These are phyloP conservation scores for Xanthoparmelia taractica DNA, from an alignment of 495 filamentous ascomycete genomes.

Conservation along the genomic window DNA sequence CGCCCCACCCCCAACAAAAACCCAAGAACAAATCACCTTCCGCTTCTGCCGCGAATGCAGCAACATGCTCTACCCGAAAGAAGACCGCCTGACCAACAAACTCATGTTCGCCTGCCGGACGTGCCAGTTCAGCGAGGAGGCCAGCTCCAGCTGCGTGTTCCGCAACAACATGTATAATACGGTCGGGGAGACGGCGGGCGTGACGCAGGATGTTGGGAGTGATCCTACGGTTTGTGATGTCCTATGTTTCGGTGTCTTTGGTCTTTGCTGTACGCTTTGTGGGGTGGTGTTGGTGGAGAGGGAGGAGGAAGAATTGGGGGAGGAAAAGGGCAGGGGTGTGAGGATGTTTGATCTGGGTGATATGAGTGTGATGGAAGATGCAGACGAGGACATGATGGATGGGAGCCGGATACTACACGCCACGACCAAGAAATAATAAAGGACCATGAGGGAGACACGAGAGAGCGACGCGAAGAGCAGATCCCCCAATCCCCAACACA, in stretches of 20 bases:
- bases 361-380: slow-evolving; percentile 22
- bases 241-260: slow-evolving; percentile 26
- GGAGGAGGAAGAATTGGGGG: slow-evolving; percentile 31
- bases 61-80: slow-evolving; percentile 96
- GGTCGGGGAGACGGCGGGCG: slow-evolving; percentile 90
- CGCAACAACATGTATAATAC: slow-evolving; percentile 83
- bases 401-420: background rate
- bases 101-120: slow-evolving; percentile 80
- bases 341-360: background rate
- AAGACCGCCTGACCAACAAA: slow-evolving; percentile 59
- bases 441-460: background rate
- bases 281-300: slow-evolving; percentile 33
- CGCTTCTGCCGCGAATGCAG: slow-evolving; percentile 97
- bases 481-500: background rate
- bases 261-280: slow-evolving; percentile 42
- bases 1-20: slow-evolving; percentile 36
- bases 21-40: slow-evolving; percentile 76
- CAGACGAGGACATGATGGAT: slow-evolving; percentile 9
- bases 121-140: slow-evolving; percentile 79
- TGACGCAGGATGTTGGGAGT: slow-evolving; percentile 89
- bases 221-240: slow-evolving; percentile 92
- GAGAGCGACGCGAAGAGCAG: background rate
- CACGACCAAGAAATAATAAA: background rate
- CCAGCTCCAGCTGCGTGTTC: slow-evolving; percentile 80
- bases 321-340: background rate